These are phyloP conservation scores for Actinomortierella ambigua DNA, from an alignment of 371 early-diverging fungal genomes.

Conservation along the genomic window DNA sequence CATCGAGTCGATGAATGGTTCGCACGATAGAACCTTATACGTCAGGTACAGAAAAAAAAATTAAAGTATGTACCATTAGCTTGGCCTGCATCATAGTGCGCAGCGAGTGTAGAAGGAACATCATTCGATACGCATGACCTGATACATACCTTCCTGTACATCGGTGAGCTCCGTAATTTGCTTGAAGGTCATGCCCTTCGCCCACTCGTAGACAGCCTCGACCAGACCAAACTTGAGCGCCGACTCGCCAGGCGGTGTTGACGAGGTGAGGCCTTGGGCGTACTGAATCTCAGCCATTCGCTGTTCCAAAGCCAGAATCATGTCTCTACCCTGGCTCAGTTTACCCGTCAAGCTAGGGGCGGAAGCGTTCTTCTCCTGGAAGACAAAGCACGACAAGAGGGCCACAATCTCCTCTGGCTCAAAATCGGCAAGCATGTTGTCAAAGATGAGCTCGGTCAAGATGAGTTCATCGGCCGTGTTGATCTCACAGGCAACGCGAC, in stretches of 20 bases:
- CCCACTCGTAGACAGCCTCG: slow-evolving; percentile 99
- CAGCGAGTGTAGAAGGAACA: too few species aligned
- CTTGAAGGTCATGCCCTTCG: slow-evolving; percentile 91
- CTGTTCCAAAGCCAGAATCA: slow-evolving; percentile 65
- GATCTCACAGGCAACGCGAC: slow-evolving; percentile 99
- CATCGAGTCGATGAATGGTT: slow-evolving; percentile 96
- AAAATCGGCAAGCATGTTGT: slow-evolving; percentile 91
- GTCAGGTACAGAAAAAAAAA: slow-evolving; percentile 10
- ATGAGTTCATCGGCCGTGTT: slow-evolving; percentile 96
- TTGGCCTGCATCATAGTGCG: too few species aligned
- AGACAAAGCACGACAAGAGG: slow-evolving; percentile 95
- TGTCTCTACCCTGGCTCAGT: slow-evolving; percentile 57
- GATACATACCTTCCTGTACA: slow-evolving; percentile 83
- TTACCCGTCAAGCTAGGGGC: slow-evolving; percentile 32
- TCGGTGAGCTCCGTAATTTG: slow-evolving; percentile 94
- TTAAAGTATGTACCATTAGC: too few species aligned
- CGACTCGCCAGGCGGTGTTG: slow-evolving; percentile 25
- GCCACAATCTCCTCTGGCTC: slow-evolving; percentile 95
- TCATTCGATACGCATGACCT: slow-evolving; percentile 1
- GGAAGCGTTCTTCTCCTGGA: slow-evolving; percentile 82
- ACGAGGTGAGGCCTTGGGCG: slow-evolving; percentile 66
- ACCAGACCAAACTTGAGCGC: slow-evolving; percentile 86
- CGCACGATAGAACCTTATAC: slow-evolving; percentile 91
- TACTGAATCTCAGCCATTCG: slow-evolving; percentile 78
- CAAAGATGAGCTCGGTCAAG: slow-evolving; percentile 97